Base-by-base conservation (phyloP, 2,329 filamentous ascomycete species). In the Furcasterigmium furcatum region DNA sequence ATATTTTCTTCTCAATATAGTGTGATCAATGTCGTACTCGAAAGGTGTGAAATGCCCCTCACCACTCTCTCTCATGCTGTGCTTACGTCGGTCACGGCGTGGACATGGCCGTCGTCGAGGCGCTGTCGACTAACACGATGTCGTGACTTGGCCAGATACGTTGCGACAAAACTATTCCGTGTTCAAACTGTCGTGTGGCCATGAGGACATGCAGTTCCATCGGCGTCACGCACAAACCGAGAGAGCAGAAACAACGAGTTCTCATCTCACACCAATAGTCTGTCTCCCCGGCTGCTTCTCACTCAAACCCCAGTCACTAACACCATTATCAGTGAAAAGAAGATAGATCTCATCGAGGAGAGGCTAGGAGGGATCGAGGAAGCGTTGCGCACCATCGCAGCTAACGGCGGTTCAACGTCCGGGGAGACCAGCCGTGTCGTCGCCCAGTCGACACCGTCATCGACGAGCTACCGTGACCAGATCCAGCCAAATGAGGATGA, bases 231-330 rank as follows among this genome's bases (percentile, higher is more conserved):
- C 77, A 80, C 55, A 72, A 75, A 48, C 73, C 76, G 21, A 78
- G 75, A 56, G 77, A 80, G 55, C 64, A 68, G 38, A 68, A 77
- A 34, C 77, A 80, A 54, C 66, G 78, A 43, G 77, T 82, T 32
- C 65, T 82, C 50, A 81, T 82, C 47, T 80, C 78, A 3, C 77
- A 76, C 36, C 77, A 81, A 70, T 82, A 82, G 77, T 81, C 62
- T 53, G 75, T 66, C 29, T 39, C 18, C n/a, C 29, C 43, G 32
- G 38, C 30, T 38, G 39, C 29, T 42, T 34, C 13, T 44, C 25
- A 14, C 34, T 9, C 30, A 13, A 20, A n/a, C n/a, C n/a, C n/a
- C n/a, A 34, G 18, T 34, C 22, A 22, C 38, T 44, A 22, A 36
- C 21, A n/a, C 24, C 13, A 43, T 32, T 27, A 27, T 27, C 42